Evolutionary conservation across 2,329 filamentous ascomycete species (phyloP), one percentile per base, ranked within the genome.

Genomic region (Waltergamsia citrina): DNA sequence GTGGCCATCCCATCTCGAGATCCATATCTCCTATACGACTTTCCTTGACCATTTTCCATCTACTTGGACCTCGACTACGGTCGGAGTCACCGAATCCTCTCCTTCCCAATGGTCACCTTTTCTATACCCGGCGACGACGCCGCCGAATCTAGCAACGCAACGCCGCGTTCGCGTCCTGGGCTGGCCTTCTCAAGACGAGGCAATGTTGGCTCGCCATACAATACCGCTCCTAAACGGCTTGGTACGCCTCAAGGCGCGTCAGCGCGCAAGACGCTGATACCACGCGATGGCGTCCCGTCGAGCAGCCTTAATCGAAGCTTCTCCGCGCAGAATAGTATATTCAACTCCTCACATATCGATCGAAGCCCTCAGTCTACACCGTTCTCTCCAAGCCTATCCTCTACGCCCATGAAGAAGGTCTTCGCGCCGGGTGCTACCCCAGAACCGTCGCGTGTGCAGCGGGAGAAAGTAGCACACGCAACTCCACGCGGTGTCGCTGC

Each of bases 401-500:
- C 56, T 23, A 65, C 56, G 48, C 61, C 63, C 3, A 49, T 60
- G 45, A 69, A 63, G 39, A 66, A 63, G 49, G 60, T 63, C 30
- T 71, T 72, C 42, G 59, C 65, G 41, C 47, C 63, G 33, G 50
- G 57, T 33, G 53, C 54, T 25, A 70, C 66, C 3, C 63, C 66
- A 15, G 64, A 59, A 35, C 52, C 59, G 27, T 56, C 52, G 47
- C 47, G 61, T 45, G 41, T 62, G 41, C 60, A 59, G 32, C 62
- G 67, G 29, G 62, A 62, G 37, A 60, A 59, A 2, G 22, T 27
- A 3, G 59, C 61, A 20, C 65, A 72, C 46, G 59, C 60, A 33
- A 63, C 60, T 5, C 60, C 65, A 16, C 63, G 63, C 24, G 68
- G 66, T 36, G 59, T 75, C 59, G 59, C 65, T 42, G 56, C 65